Evolutionary conservation across 129 eudicot species (phyloP), one percentile per base, ranked within the genome.

Genomic region (Flaveria robusta): DNA sequence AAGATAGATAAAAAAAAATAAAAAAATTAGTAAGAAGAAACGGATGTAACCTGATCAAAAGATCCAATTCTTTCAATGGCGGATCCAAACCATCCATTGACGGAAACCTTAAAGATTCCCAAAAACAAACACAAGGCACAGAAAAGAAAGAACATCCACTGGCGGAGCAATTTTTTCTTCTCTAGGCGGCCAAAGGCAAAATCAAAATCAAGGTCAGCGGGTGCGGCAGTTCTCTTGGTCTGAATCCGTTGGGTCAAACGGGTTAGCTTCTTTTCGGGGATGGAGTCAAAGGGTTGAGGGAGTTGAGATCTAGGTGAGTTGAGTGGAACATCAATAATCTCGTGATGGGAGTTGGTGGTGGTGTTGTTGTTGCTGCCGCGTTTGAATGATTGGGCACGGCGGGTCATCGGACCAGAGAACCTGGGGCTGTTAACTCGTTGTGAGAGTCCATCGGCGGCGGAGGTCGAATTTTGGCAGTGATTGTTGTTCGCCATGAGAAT

Each of bases 331-430:
- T 91, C 96, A 73, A 91, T 89, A 73, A 91, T 89, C 86, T 95
- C 97, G 26, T 89, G 96, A 19, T 91, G 86, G 27, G 49, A 43
- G 49, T 43, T 43, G 47, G 47, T 8, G 47, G 23, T 81, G 10
- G 47, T 8, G 47, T 29, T 81, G 10, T 23, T 81, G 77, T 39
- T 77, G 76, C 58, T 79, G 82, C 24, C 77, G 39, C 90, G 88
- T 71, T 93, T 93, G 81, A 93, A 93, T 7, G 98, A 93, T 23
- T 84, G 91, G 3, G 97, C 92, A 45, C 99, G 80, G 75, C 99
- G 99, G 51, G 99, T 89, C 94, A 95, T 95, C 51, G 96, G 85
- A 64, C 96, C 92, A 29, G 97, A 94, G 83, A 84, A 86, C 77
- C 99, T 68, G 0, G 99, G 99, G 76, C 97, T 91, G 85, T 74